Evolutionary conservation across 495 filamentous ascomycete species (phyloP).

Genomic region (Lophiotrema nucula): DNA sequence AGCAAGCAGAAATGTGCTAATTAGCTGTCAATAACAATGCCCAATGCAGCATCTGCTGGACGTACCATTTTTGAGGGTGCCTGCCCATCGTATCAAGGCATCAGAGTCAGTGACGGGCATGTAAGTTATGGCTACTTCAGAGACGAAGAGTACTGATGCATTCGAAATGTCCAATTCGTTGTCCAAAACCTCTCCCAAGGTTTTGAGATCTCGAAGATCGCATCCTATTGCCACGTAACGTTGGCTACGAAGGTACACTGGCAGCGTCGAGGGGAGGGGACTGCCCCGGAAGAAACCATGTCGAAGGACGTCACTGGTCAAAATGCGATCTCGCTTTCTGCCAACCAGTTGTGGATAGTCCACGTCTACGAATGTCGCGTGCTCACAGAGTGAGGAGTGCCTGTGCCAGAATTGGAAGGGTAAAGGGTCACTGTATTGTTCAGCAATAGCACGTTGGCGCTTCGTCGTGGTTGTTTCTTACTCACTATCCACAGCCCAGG

Average conservation of each 20-base stretch:
- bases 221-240: conserved; percentile 79
- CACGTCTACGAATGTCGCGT: conserved; percentile 75
- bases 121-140: conserved; percentile 88
- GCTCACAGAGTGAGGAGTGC: conserved; percentile 54
- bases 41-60: neutral
- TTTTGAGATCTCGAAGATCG: conserved; percentile 66
- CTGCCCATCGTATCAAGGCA: conserved; percentile 54
- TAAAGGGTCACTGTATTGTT: conserved; percentile 70
- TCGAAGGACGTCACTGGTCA: conserved; percentile 57
- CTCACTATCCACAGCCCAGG: conserved; percentile 88
- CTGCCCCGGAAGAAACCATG: conserved; percentile 40
- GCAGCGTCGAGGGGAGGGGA: neutral
- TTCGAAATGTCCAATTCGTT: conserved; percentile 53
- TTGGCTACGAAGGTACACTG: conserved; percentile 55
- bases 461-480: conserved; percentile 35
- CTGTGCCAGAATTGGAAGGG: conserved; percentile 76
- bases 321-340: conserved; percentile 68
- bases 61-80: conserved; percentile 24
- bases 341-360: conserved; percentile 80
- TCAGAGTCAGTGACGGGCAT: conserved; percentile 77
- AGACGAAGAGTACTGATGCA: conserved; percentile 70
- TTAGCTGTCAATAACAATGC: neutral
- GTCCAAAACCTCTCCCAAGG: conserved; percentile 57
- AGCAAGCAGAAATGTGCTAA: conserved; percentile 70
- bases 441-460: neutral